A percentile compares a stretch with the other conserved stretches of the same genome.
Evolutionary conservation across 345 rosid species (phyloP).

Genomic region (Sonneratia alba): DNA sequence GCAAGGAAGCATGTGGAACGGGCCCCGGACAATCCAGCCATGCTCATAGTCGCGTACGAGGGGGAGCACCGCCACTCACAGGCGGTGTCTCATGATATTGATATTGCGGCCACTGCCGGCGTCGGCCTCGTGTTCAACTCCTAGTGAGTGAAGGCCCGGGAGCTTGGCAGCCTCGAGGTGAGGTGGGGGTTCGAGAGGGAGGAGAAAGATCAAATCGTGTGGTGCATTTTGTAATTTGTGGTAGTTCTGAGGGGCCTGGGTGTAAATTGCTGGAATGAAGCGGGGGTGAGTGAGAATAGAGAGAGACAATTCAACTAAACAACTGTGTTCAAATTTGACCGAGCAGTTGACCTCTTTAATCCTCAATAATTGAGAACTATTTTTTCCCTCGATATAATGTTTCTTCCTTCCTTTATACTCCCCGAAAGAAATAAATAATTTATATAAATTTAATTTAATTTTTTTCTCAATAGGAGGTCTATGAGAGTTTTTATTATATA

Average conservation of each 20-base stretch:
- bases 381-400: neutral
- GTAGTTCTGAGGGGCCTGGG: neutral
- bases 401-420: neutral
- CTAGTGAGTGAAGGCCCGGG: conserved; percentile 9
- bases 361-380: neutral
- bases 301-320: neutral
- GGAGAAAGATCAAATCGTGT: neutral
- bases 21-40: conserved; percentile 68
- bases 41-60: conserved; percentile 88
- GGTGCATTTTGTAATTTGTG: conserved; percentile 1
- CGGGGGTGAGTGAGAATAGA: neutral
- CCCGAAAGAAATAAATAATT: neutral
- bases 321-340: conserved; percentile 1
- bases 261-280: neutral
- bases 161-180: neutral
- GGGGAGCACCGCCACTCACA: conserved; percentile 78
- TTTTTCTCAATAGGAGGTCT: too few species aligned
- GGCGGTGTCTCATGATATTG: conserved; percentile 41
- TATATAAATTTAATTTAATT: too few species aligned
- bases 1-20: conserved; percentile 98
- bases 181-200: neutral
- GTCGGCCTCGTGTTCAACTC: conserved; percentile 48
- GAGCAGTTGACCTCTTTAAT: neutral
- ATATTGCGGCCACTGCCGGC: conserved; percentile 12
- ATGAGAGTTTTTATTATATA: too few species aligned